phyloP scores from a whole-genome alignment of 352 stramenopile genomes.

The Phytopythium cucurbitacearum region DNA sequence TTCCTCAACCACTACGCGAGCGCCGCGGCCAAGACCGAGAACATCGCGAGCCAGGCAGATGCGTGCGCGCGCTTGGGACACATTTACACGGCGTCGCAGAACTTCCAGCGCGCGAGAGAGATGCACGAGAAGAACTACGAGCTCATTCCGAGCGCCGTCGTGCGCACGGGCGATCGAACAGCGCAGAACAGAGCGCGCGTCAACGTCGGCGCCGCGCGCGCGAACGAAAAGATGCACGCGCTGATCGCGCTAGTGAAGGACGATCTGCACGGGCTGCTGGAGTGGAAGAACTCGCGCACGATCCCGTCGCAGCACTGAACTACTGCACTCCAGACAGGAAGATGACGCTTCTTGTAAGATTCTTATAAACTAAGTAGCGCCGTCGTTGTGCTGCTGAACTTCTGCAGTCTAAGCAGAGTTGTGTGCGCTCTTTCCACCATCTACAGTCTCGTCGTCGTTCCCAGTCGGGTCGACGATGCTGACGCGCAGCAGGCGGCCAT shows the following conservation, averaged over 20 bases:
- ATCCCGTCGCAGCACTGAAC: slow-evolving; percentile 21
- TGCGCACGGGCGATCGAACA: slow-evolving; percentile 31
- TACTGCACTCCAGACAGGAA: no score
- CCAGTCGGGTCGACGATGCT: slow-evolving; percentile 60
- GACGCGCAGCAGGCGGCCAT: slow-evolving; percentile 70
- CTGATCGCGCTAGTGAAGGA: slow-evolving; percentile 64
- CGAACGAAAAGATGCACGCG: slow-evolving; percentile 60
- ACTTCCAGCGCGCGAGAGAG: slow-evolving; percentile 77
- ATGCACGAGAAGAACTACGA: slow-evolving; percentile 91
- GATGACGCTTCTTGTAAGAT: no score
- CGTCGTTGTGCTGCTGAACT: neutral
- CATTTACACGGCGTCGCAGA: slow-evolving; percentile 77
- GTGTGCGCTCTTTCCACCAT: neutral
- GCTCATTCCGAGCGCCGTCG: slow-evolving; percentile 48
- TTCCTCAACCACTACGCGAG: slow-evolving; percentile 85
- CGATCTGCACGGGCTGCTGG: slow-evolving; percentile 61
- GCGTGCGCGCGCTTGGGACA: slow-evolving; percentile 82
- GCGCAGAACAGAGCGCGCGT: slow-evolving; percentile 63
- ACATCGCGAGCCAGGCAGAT: slow-evolving; percentile 82
- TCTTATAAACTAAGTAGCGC: neutral
- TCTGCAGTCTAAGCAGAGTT: neutral
- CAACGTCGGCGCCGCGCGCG: slow-evolving; percentile 60
- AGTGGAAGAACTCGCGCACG: slow-evolving; percentile 75
- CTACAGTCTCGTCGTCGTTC: slow-evolving; percentile 4
- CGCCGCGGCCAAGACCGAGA: slow-evolving; percentile 78